phyloP scores from a whole-genome alignment of 306 rosid genomes.

The Alnus rubra region DNA sequence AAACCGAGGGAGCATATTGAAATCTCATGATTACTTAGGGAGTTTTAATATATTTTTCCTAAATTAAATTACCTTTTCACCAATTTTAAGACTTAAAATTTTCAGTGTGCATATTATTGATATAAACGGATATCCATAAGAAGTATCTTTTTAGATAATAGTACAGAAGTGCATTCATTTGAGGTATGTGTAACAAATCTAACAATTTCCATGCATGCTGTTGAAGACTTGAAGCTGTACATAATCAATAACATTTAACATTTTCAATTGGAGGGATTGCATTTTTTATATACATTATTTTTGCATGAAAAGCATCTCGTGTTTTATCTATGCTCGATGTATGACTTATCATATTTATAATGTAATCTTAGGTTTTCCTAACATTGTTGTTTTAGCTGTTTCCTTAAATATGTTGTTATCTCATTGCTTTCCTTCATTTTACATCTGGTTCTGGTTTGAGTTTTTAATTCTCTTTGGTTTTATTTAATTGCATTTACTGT shows the following conservation, averaged over 20 bases:
- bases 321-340: not conserved
- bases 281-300: not conserved
- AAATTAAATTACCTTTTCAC: not conserved
- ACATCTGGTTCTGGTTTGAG: not conserved
- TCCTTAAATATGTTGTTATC: not conserved
- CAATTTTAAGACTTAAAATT: not conserved
- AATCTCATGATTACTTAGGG: too few relatives aligned
- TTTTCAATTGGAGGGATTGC: not conserved
- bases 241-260: too few relatives aligned
- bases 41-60: too few relatives aligned
- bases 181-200: not conserved
- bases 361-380: not conserved
- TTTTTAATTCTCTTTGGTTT: not conserved
- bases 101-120: not conserved
- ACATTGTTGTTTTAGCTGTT: not conserved
- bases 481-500: not conserved
- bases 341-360: not conserved
- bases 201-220: not conserved
- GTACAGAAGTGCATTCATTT: not conserved
- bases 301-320: not conserved
- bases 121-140: not conserved
- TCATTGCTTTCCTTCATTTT: not conserved
- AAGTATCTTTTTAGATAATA: not conserved
- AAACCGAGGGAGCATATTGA: too few relatives aligned
- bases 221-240: not conserved